Percentiles rank a stretch among this genome's conserved stretches.
Evolutionary conservation across 1,284 basidiomycete species (phyloP).

Genomic region (Cryptococcus sp.): DNA sequence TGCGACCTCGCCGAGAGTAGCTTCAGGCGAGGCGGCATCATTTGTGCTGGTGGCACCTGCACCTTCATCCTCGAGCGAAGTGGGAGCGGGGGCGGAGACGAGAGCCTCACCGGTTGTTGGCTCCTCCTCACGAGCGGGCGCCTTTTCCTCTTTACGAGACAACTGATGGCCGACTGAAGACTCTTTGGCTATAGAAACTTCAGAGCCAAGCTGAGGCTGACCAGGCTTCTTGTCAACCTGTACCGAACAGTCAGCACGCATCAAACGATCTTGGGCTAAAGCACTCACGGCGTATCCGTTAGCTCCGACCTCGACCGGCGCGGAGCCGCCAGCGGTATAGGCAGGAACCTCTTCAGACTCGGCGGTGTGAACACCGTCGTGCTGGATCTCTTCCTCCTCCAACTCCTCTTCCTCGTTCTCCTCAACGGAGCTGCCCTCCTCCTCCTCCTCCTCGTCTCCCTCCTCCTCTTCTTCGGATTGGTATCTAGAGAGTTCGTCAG

Average conservation of each 20-base stretch:
- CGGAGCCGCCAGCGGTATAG: constrained; percentile 52
- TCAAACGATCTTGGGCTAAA: not conserved
- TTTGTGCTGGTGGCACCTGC: not conserved
- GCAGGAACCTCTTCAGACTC: constrained; percentile 54
- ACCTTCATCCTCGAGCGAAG: not conserved
- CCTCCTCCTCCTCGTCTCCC: constrained; percentile 66
- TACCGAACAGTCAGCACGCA: not conserved
- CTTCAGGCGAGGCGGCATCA: constrained; percentile 6
- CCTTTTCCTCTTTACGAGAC: constrained; percentile 50
- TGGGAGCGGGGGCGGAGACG: constrained; percentile 20
- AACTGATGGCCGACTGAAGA: constrained; percentile 26
- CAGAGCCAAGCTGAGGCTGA: constrained; percentile 34
- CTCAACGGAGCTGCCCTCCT: constrained; percentile 70
- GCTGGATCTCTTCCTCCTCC: constrained; percentile 56
- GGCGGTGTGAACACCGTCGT: constrained; percentile 35
- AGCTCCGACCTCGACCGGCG: constrained; percentile 58
- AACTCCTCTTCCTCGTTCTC: constrained; percentile 63
- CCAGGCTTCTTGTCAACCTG: constrained; percentile 42
- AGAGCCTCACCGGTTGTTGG: constrained; percentile 49
- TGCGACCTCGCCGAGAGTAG: constrained; percentile 19
- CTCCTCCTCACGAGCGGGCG: constrained; percentile 42
- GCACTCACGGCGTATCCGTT: constrained; percentile 72
- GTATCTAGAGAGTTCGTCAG: constrained; percentile 27
- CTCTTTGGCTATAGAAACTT: constrained; percentile 24
- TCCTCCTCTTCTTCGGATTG: constrained; percentile 70